Conservation (phyloP, 441 rosid genomes). For the Erysimum cheiri region DNA sequence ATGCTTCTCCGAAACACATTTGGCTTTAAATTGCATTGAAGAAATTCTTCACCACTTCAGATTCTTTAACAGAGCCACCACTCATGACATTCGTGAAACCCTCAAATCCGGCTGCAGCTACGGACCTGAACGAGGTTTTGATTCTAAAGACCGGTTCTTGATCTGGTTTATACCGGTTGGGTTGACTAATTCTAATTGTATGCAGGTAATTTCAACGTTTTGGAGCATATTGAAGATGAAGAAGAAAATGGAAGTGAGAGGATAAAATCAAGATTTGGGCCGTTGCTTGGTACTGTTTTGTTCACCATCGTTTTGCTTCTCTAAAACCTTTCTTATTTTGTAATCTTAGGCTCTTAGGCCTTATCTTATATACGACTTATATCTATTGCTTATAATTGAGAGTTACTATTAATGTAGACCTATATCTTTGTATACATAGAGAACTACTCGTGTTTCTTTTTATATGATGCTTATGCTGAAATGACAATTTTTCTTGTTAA, state of each 20-base stretch:
- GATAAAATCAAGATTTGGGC: slow-evolving; percentile 34
- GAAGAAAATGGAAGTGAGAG: slow-evolving; percentile 47
- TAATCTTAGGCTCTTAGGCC: not conserved
- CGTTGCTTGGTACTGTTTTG: slow-evolving; percentile 46
- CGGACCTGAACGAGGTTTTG: slow-evolving; percentile 80
- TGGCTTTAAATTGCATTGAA: slow-evolving; percentile 73
- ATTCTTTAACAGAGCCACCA: slow-evolving; percentile 78
- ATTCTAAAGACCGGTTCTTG: slow-evolving; percentile 5
- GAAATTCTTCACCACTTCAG: slow-evolving; percentile 56
- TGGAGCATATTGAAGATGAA: slow-evolving; percentile 61
- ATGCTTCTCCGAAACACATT: slow-evolving; percentile 71
- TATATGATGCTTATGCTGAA: no score
- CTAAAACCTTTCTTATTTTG: slow-evolving; percentile 13
- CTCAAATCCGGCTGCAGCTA: slow-evolving; percentile 71
- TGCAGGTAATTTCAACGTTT: slow-evolving; percentile 71
- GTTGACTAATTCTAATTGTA: no score
- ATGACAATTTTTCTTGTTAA: no score
- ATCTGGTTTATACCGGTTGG: not conserved
- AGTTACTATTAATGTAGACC: no score
- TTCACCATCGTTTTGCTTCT: slow-evolving; percentile 49
- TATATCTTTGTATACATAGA: no score
- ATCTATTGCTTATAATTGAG: no score
- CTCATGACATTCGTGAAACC: slow-evolving; percentile 59
- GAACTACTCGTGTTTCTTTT: no score
- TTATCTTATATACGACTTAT: no score